Evolutionary conservation across 495 filamentous ascomycete species (phyloP).

Genomic region (Elasticomyces elasticus): DNA sequence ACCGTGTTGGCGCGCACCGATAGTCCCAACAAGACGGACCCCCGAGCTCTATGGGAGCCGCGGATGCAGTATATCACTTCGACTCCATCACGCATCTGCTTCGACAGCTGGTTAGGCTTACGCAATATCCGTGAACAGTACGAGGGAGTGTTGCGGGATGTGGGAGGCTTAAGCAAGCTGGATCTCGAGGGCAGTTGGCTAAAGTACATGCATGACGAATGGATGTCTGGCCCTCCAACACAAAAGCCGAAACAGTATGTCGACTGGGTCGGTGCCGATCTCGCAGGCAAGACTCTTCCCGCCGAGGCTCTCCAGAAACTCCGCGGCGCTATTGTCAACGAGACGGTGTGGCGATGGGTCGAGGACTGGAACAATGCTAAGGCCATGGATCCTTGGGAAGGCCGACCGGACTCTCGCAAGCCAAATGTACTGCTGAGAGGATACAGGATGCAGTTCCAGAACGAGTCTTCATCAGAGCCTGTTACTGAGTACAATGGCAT

Average conservation of each 20-base stretch:
- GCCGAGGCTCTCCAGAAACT: neutral
- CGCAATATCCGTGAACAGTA: neutral
- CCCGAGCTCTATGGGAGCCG: neutral
- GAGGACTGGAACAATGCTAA: neutral
- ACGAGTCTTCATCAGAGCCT: neutral
- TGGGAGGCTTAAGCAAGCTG: neutral
- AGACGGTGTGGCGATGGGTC: neutral
- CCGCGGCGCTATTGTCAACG: neutral
- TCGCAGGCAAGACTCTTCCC: neutral
- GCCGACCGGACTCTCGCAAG: neutral
- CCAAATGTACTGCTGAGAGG: neutral
- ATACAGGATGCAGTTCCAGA: neutral
- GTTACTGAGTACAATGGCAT: neutral
- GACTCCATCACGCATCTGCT: neutral
- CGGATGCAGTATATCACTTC: neutral
- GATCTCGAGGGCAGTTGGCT: neutral
- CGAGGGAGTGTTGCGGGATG: neutral
- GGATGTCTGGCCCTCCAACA: neutral
- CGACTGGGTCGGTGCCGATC: neutral
- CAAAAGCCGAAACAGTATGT: neutral
- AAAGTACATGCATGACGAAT: neutral
- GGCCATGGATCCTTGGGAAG: neutral
- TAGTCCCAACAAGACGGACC: neutral
- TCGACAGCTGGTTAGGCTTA: neutral
- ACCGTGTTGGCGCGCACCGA: too few species aligned